These are phyloP conservation scores for Scleromitrula shiraiana DNA, from an alignment of 2,329 filamentous ascomycete species.

Conservation along the genomic window DNA sequence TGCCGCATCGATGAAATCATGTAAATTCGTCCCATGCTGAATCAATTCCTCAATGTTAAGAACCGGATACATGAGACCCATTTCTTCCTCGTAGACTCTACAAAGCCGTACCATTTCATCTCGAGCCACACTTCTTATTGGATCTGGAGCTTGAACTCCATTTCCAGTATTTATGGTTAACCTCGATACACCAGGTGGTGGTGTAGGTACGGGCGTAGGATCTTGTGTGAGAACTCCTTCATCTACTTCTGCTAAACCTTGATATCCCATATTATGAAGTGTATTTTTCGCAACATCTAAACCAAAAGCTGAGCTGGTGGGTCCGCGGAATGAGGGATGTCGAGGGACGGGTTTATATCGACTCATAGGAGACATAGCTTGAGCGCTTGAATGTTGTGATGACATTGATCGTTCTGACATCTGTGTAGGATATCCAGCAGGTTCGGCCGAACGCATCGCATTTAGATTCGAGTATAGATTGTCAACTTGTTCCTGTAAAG, in stretches of 20 bases:
- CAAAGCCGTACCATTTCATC: conserved; percentile 76
- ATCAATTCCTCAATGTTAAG: conserved; percentile 66
- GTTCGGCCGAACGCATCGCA: conserved; percentile 29
- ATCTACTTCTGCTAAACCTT: conserved; percentile 53
- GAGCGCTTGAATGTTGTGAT: conserved; percentile 17
- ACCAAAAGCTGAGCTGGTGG: conserved; percentile 78
- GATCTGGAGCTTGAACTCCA: conserved; percentile 55
- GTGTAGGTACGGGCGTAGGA: conserved; percentile 35
- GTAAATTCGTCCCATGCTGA: conserved; percentile 60
- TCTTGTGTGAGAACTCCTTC: conserved; percentile 52
- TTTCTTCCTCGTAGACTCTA: conserved; percentile 77
- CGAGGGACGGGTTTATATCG: conserved; percentile 19
- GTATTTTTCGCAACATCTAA: conserved; percentile 82
- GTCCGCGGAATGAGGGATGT: conserved; percentile 65
- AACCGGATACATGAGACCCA: conserved; percentile 87
- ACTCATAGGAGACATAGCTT: conserved; percentile 18
- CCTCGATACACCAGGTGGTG: conserved; percentile 17
- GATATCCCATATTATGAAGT: conserved; percentile 83
- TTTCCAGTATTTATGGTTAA: conserved; percentile 12
- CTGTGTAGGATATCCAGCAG: conserved; percentile 10
- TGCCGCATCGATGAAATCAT: conserved; percentile 64
- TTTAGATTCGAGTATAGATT: conserved; percentile 66
- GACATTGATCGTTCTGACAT: conserved; percentile 24
- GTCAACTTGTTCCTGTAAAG: conserved; percentile 78
- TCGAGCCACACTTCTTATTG: conserved; percentile 69